Conservation (phyloP, 1,139 yeast genomes). For the Sugiyamaella grinbergsii region DNA sequence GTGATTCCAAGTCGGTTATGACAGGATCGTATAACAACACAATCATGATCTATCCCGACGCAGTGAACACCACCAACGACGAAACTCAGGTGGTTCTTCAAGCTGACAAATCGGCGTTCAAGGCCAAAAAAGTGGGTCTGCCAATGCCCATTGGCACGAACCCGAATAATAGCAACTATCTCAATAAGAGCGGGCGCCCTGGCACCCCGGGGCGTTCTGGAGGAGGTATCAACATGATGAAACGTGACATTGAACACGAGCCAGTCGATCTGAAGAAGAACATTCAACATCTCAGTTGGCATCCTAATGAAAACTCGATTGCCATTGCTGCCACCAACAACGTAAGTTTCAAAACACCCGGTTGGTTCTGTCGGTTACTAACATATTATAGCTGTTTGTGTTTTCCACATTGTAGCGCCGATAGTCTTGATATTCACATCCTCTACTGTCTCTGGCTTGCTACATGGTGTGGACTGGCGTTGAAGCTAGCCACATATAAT, state of each 20-base stretch:
- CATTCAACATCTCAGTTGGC: constrained; percentile 97
- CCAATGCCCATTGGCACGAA: constrained; percentile 39
- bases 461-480: too few species aligned
- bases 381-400: constrained; percentile 41
- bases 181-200: constrained; percentile 29
- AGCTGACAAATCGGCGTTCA: constrained; percentile 98
- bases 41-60: constrained; percentile 93
- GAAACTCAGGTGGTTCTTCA: constrained; percentile 82
- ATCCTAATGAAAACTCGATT: constrained; percentile 92
- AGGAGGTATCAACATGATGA: constrained; percentile 38
- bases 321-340: constrained; percentile 99
- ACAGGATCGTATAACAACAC: constrained; percentile 97
- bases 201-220: constrained; percentile 32
- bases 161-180: constrained; percentile 23
- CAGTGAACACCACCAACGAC: constrained; percentile 52
- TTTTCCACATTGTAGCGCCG: constrained; percentile 42
- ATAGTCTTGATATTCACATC: background rate
- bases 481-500: too few species aligned
- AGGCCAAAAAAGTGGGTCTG: constrained; percentile 63
- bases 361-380: background rate
- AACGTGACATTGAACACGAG: constrained; percentile 63
- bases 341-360: constrained; percentile 61
- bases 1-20: constrained; percentile 90
- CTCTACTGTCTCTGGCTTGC: too few species aligned
- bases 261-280: constrained; percentile 92